Evolutionary conservation across 2,329 filamentous ascomycete genomes (phyloP).

Genomic region (Colletotrichum sp.): DNA sequence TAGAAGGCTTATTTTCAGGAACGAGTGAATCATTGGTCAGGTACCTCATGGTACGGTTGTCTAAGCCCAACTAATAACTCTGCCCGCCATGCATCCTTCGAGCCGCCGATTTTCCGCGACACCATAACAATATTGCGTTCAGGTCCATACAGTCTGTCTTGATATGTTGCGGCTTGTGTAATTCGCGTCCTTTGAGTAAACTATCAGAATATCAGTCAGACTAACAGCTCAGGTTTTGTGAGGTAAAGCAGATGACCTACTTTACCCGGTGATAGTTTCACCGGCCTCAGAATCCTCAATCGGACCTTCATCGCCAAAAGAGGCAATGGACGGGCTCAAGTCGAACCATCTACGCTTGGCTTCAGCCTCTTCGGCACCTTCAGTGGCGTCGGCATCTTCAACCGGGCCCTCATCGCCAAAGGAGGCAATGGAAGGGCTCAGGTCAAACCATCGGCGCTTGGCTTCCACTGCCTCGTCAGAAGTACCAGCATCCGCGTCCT

Average conservation of each 20-base stretch:
- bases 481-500: not conserved
- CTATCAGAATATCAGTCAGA: not conserved
- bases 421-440: not conserved
- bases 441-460: not conserved
- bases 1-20: rapidly evolving
- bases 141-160: not conserved
- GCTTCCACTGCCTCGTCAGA: not conserved
- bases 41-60: not conserved
- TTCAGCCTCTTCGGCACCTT: not conserved
- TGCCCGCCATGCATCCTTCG: not conserved
- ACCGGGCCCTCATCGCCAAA: not conserved
- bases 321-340: not conserved
- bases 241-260: not conserved
- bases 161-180: not conserved
- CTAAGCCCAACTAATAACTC: not conserved
- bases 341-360: not conserved
- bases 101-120: not conserved
- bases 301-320: not conserved
- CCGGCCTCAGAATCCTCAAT: not conserved
- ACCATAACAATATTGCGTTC: not conserved
- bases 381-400: not conserved
- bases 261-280: not conserved
- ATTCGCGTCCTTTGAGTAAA: not conserved
- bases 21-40: not conserved
- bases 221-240: rapidly evolving